Evolutionary conservation across 1,284 basidiomycete genomes (phyloP), one percentile per base, ranked within the genome.

Genomic region (Naganishia sp.): DNA sequence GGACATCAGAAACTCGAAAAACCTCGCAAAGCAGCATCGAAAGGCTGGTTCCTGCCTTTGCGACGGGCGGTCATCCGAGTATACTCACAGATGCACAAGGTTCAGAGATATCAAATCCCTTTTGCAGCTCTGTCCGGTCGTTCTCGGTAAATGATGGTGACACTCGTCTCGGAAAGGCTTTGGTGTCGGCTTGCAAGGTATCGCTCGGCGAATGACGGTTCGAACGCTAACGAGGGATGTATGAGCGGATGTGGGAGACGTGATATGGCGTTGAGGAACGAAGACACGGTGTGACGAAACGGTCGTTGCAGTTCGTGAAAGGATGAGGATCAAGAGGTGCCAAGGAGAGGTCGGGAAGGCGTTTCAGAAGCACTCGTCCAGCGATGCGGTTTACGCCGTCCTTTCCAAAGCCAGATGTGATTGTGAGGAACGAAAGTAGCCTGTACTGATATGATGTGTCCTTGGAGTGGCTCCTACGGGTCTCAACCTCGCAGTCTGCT

Each of bases 401-500:
- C 35, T 61, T 42, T 50, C n/a, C 25, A 2, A n/a, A 32, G 3
- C 25, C 23, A 4, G 35, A 18, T 35, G 35, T 6, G 10, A 54
- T 21, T 17, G 1, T 39, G 32, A 18, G 9, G 13, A 9, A 13
- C 35, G 2, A 39, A 47, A 50, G 58, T 51, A 61, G 28, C 58
- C 58, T 51, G 58, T 61, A 61, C 58, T 61, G 58, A 50, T 61
- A 39, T 39, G 7, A 6, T 39, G 58, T 42, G 58, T 42, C 42
- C 7, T n/a, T 32, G 55, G 17, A 15, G 23, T 25, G 3, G n/a
- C 7, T 18, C 11, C 31, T 25, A n/a, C 31, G 39, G 39, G 42
- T 25, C 10, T 39, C 35, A 13, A 39, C 35, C 7, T 39, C 35
- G 35, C 35, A 13, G 13, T 39, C 35, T 13, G 35, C 35, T 39